A percentile compares a stretch with the other conserved stretches of the same genome.
phyloP scores from a whole-genome alignment of 1,284 basidiomycete species.

The Pseudozyma sp. region DNA sequence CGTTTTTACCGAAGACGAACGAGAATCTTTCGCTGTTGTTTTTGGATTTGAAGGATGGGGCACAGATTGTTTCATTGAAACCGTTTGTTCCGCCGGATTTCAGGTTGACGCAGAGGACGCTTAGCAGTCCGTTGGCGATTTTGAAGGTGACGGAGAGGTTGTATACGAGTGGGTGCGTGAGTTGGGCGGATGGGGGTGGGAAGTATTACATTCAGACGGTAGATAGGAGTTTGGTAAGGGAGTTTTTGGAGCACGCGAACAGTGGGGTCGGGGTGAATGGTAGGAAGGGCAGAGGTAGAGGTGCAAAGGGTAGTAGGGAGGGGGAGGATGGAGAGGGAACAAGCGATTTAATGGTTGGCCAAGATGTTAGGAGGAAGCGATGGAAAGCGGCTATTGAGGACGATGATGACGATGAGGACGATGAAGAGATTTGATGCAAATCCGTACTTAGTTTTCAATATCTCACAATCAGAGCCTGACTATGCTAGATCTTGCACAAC shows the following conservation, averaged over 20 bases:
- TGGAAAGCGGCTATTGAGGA: constrained; percentile 39
- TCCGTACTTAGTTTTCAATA: too few species aligned
- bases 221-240: constrained; percentile 47
- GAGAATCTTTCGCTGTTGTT: constrained; percentile 73
- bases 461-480: too few species aligned
- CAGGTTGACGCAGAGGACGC: constrained; percentile 70
- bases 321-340: constrained; percentile 1
- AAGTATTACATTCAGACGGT: constrained; percentile 65
- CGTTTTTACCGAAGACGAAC: constrained; percentile 72
- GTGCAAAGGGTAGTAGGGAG: constrained; percentile 1
- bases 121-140: constrained; percentile 63
- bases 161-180: constrained; percentile 60
- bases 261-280: not conserved
- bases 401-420: constrained; percentile 28
- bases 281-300: not conserved
- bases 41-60: constrained; percentile 73
- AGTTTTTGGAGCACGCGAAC: constrained; percentile 25
- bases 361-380: constrained; percentile 34
- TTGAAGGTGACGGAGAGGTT: constrained; percentile 57
- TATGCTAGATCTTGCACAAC: too few species aligned
- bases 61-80: constrained; percentile 73
- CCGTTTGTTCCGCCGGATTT: constrained; percentile 73
- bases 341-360: constrained; percentile 29
- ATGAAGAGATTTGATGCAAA: not conserved
- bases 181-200: constrained; percentile 66